A percentile compares a stretch with the other conserved stretches of the same genome.
Evolutionary conservation across 139 green algal species (phyloP).

Genomic region (Auxenochlorella pyrenoidosa): DNA sequence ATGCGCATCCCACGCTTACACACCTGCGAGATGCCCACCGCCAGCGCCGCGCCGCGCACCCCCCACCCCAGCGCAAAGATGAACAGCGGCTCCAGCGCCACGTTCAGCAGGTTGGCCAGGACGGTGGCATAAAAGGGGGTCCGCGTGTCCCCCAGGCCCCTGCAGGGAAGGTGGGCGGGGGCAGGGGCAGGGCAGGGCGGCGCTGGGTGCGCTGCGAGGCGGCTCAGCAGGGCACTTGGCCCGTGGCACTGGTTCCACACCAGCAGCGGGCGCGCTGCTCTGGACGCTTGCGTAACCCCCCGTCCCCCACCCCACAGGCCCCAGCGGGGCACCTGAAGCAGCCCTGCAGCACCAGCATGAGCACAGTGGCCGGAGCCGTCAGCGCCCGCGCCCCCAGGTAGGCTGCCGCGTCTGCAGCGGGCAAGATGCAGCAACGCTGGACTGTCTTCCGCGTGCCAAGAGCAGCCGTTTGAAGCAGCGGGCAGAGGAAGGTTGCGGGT

Average conservation of each 20-base stretch:
- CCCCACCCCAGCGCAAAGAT: constrained; percentile 76
- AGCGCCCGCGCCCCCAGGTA: constrained; percentile 68
- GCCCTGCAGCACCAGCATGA: constrained; percentile 63
- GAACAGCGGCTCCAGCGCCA: constrained; percentile 67
- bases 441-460: too few relatives aligned
- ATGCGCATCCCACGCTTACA: neutral
- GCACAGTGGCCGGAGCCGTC: constrained; percentile 65
- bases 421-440: too few relatives aligned
- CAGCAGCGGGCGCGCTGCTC: too few relatives aligned
- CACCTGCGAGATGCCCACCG: constrained; percentile 71
- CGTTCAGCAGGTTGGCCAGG: constrained; percentile 45
- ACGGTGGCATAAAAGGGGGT: constrained; percentile 55
- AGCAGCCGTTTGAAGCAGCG: too few relatives aligned
- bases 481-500: too few relatives aligned
- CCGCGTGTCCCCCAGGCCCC: constrained; percentile 38
- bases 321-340: constrained; percentile 48
- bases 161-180: neutral
- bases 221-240: too few relatives aligned
- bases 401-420: constrained; percentile 8
- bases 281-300: too few relatives aligned
- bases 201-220: neutral
- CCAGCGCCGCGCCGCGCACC: constrained; percentile 71
- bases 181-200: neutral
- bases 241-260: too few relatives aligned
- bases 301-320: too few relatives aligned